Percentiles rank a stretch among this genome's conserved stretches.
Conservation (phyloP, 139 green algal species). For the Diplosphaera chodatii region DNA sequence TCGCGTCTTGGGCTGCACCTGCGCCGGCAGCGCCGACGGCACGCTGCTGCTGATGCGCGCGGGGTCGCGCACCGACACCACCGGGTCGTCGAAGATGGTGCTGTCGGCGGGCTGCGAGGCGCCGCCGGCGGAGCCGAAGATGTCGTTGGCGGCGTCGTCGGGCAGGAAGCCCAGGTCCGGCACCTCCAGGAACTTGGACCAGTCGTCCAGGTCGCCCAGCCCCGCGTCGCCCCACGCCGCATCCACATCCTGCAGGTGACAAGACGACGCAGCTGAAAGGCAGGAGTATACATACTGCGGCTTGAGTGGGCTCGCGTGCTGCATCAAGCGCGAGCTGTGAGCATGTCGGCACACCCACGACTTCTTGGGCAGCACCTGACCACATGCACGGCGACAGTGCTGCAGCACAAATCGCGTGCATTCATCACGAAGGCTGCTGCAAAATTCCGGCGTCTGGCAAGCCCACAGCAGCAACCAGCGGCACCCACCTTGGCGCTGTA, state of each 20-base stretch:
- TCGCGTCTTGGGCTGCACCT: neutral
- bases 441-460: too few species aligned
- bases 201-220: neutral
- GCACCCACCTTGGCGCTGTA: constrained; percentile 3
- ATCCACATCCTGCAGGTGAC: neutral
- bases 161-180: neutral
- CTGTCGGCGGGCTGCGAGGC: neutral
- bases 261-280: neutral
- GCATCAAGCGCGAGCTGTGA: too few species aligned
- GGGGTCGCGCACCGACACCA: neutral
- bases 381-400: too few species aligned
- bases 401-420: too few species aligned
- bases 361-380: too few species aligned
- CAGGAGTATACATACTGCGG: too few species aligned
- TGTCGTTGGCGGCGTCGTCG: neutral
- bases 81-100: neutral
- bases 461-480: too few species aligned
- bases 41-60: neutral
- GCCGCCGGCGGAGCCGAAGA: neutral
- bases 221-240: neutral
- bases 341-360: too few species aligned
- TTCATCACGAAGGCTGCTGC: too few species aligned
- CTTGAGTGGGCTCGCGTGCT: too few species aligned
- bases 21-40: neutral
- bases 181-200: neutral